Evolutionary conservation across 2,329 filamentous ascomycete species (phyloP).

Genomic region (Aureobasidium melanogenum): DNA sequence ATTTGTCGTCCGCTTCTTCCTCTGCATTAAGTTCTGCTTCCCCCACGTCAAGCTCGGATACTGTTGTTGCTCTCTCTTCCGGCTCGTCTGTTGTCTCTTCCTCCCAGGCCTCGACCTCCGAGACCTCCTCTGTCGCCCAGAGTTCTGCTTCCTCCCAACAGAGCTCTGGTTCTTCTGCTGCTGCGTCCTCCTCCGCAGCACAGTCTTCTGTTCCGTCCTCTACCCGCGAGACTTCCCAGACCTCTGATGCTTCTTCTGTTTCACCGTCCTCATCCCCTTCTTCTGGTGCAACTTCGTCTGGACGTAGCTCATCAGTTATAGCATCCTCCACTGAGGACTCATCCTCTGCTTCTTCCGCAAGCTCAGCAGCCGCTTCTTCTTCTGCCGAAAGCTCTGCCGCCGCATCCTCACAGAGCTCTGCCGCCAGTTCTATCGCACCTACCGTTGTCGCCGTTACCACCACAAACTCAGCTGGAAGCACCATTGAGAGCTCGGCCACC

Average conservation of each 20-base stretch:
- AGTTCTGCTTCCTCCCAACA: constrained; percentile 12
- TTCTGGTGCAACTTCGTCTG: constrained; percentile 12
- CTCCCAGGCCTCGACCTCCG: not conserved
- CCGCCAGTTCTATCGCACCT: constrained; percentile 9
- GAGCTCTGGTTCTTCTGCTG: not conserved
- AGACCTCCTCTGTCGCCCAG: constrained; percentile 16
- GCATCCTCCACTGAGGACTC: not conserved
- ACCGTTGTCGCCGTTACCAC: constrained; percentile 21
- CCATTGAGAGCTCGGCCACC: constrained; percentile 16
- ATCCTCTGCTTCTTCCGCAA: constrained; percentile 2
- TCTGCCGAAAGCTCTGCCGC: not conserved
- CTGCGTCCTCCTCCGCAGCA: constrained; percentile 10
- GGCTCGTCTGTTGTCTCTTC: not conserved
- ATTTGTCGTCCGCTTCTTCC: constrained; percentile 14
- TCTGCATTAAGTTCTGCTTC: constrained; percentile 13
- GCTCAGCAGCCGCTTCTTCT: constrained; percentile 1
- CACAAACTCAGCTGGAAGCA: constrained; percentile 19
- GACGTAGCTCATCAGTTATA: constrained; percentile 9
- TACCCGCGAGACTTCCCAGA: not conserved
- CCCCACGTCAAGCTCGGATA: constrained; percentile 7
- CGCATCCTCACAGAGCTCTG: constrained; percentile 4
- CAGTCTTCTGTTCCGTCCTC: constrained; percentile 1
- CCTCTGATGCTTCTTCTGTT: constrained; percentile 11
- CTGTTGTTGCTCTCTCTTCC: constrained; percentile 9
- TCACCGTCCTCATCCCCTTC: constrained; percentile 14